Base-by-base conservation (phyloP, 1,284 basidiomycete species). In the Sanghuangporus baumii region DNA sequence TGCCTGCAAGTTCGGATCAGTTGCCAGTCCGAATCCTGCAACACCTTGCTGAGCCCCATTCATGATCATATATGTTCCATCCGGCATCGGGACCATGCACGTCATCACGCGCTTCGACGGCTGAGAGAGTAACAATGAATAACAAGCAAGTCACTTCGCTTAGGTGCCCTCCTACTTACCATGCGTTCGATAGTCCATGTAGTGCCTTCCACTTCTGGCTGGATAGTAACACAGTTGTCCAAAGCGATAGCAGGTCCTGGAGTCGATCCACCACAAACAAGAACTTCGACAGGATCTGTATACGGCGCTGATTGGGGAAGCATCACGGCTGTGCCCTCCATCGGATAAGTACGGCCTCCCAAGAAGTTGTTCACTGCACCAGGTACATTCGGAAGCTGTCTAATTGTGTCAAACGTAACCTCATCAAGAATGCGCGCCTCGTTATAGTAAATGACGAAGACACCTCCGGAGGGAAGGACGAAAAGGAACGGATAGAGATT, bases 211-310 rank as follows among this genome's bases (percentile, higher is more conserved):
- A 67, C 81, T 68, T 91, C 89, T 0, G 89, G 88, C 41, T 77
- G 73, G 20, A 85, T 89, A 1, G 78, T 77, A 7, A 90, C 81
- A 69, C 88, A 91, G 67, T 89, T 91, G 67, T 91, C 89, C 16
- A 88, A 71, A 1, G 86, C 87, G 9, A 79, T 72, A 9, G 75
- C 82, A 23, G 74, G 76, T 16, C 81, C 80, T 4, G 71, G 74
- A 2, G 84, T 83, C 0, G 87, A 90, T 6, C 92, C 91, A 69
- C 91, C 91, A 65, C 91, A 94, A 38, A 92, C 77, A 8, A 94
- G 70, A 14, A 93, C 70, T 56, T 81, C 78, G 3, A 88, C 73
- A n/a, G 85, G 83, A 60, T 86, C 86, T 0, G 88, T 86, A 69
- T 90, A 91, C 0, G 89, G 89, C 0, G 85, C 80, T 59, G 79